Evolutionary conservation across 768 basidiomycete genomes (phyloP), one percentile per base, ranked within the genome.

Genomic region (Coprinellus micaceus): DNA sequence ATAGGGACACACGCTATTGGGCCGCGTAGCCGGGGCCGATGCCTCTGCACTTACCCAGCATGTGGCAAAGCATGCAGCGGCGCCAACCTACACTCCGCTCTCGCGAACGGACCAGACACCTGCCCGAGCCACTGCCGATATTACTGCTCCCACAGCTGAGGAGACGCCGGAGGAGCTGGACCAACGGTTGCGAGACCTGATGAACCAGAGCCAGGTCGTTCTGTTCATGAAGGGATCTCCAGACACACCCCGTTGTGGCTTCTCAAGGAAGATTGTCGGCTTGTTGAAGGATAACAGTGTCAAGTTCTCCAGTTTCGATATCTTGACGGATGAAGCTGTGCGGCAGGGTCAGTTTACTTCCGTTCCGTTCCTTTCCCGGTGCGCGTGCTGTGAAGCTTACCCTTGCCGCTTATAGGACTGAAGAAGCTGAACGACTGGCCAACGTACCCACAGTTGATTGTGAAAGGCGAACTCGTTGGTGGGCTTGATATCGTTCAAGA

Each of bases 211-310:
- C 70, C 77, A 78, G 21, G 85, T 94, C 11, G 86, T 96, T 25
- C 65, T 95, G 56, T 94, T 95, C 78, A 95, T 96, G 91, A 96
- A 96, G 69, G 93, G 93, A 19, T 78, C 72, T 50, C 91, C 92
- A 0, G 80, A 85, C 29, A 75, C 72, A 2, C 93, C 93, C 5
- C 83, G 86, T 55, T 96, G 93, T 62, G 92, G 92, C 1, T 96
- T 94, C 67, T 91, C 89, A 4, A 75, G 85, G 57, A 83, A 87
- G 74, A 88, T 90, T 2, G 83, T 88, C 12, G 78, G 69, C 2
- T 69, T 94, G 48, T 71, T 96, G 58, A 74, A 79, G 59, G 85
- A 86, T 1, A 76, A 88, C 54, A 71, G 74, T 0, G 80, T 94
- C 15, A 69, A 78, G 50, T 95, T 89, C 67, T 78, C 82, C 2